Conservation (phyloP, 805 yeast genomes). For the Metschnikowia colocasiae region DNA sequence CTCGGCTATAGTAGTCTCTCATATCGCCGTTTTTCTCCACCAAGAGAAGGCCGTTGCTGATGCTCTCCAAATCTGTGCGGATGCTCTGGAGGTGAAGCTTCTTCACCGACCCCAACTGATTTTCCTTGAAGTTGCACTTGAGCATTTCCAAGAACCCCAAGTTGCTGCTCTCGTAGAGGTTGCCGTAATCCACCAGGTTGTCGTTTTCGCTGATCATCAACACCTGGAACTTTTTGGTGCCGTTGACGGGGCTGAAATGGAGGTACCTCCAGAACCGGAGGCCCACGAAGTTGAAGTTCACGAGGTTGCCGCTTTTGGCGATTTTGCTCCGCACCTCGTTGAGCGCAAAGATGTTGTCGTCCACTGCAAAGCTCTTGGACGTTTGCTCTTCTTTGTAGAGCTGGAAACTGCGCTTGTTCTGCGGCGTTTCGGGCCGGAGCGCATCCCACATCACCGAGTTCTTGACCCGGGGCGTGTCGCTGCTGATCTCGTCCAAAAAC, state of each 20-base stretch:
- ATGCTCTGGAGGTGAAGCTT: constrained; percentile 26
- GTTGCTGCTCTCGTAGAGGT: constrained; percentile 24
- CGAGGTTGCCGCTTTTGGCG: constrained; percentile 34
- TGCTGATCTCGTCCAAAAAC: constrained; percentile 37
- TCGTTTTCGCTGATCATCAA: constrained; percentile 41
- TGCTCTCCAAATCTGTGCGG: constrained; percentile 27
- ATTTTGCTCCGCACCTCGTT: constrained; percentile 28
- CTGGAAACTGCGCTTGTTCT: constrained; percentile 20
- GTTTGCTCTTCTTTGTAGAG: constrained; percentile 15
- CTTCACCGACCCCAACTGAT: constrained; percentile 47
- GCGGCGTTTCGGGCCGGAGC: constrained; percentile 14
- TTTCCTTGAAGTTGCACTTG: constrained; percentile 42
- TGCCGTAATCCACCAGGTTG: constrained; percentile 5
- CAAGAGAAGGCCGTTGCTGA: constrained; percentile 27
- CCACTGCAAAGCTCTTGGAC: constrained; percentile 16
- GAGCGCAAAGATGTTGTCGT: constrained; percentile 23
- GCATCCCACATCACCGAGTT: constrained; percentile 30
- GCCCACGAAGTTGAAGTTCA: constrained; percentile 45
- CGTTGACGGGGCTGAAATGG: constrained; percentile 51
- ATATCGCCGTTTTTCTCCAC: constrained; percentile 21
- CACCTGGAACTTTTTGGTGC: constrained; percentile 50
- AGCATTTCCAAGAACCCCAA: constrained; percentile 41
- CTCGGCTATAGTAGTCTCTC: constrained; percentile 28
- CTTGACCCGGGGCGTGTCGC: constrained; percentile 12
- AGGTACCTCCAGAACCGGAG: constrained; percentile 54